These are phyloP conservation scores for Candolleomyces efflorescens DNA, from an alignment of 768 basidiomycete genomes.

Conservation along the genomic window DNA sequence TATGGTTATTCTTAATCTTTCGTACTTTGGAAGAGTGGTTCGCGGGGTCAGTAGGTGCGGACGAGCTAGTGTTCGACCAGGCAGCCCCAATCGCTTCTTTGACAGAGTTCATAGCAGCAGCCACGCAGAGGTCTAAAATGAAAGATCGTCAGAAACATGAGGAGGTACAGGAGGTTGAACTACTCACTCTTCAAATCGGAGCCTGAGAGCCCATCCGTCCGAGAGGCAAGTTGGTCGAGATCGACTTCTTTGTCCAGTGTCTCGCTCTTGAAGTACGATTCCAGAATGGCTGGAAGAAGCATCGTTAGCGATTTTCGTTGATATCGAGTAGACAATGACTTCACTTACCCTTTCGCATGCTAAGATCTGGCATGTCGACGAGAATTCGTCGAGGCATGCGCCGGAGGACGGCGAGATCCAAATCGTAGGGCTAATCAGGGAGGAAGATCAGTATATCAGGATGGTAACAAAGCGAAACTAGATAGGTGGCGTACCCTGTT, in stretches of 20 bases:
- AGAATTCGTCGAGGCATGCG: conserved; percentile 10
- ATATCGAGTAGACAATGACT: background rate
- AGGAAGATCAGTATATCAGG: background rate
- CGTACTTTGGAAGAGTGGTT: no score
- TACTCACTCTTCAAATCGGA: conserved; percentile 14
- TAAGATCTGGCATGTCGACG: conserved; percentile 6
- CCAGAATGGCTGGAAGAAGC: background rate
- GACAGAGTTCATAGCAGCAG: conserved; percentile 5
- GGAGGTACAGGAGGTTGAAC: no score
- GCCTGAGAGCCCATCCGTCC: conserved; percentile 7
- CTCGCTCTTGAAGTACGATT: conserved; percentile 1
- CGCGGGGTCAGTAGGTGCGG: no score
- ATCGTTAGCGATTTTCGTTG: background rate
- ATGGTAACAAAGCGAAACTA: background rate
- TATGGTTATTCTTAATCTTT: no score
- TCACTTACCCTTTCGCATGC: conserved; percentile 2
- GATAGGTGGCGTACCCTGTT: conserved; percentile 12
- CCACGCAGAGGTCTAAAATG: conserved; percentile 6
- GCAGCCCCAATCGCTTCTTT: conserved; percentile 4
- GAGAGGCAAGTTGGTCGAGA: conserved; percentile 3
- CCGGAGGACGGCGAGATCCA: conserved; percentile 14
- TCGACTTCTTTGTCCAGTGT: conserved; percentile 6
- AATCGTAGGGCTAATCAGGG: conserved; percentile 11
- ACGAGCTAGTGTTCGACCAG: background rate
- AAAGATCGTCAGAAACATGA: background rate